Evolutionary conservation across 225 moss, liverwort and hornwort genomes (phyloP), one percentile per base, ranked within the genome.

Genomic region (Polytrichum commune): DNA sequence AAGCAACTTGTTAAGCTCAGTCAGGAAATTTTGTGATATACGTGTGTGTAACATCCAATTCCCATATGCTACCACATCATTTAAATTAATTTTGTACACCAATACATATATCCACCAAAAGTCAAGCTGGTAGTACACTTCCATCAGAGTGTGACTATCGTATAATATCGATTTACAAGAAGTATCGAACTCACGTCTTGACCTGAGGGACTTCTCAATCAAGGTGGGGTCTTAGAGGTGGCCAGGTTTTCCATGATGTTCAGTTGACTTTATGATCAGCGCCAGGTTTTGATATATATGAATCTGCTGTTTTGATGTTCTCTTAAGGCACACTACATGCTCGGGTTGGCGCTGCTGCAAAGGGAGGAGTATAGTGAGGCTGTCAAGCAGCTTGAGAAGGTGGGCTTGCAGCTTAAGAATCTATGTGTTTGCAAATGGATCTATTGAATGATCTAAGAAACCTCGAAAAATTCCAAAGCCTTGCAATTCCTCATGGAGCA

Each of bases 351-450:
- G 53, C 74, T 96, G 69, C 75, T 93, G 56, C 81, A 79, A 72
- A 83, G 79, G 60, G 70, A 88, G 69, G 70, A 89, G 29, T 86
- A 86, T 72, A 70, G 73, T 65, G 89, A 96, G 72, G 90, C 96
- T 57, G 79, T 93, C 26, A 88, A 81, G 79, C 93, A 92, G 73
- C 90, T 96, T 71, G 92, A 93, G 76, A 96, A 90, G 90, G 95
- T 95, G 70, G 5, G 38, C 38, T 24, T 60, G n/a, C 58, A 60
- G 58, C 58, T 24, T 60, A 22, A 60, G 58, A 60, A 20, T 60
- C 58, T 38, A 7, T 30, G 38, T 38, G 38, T 7, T 13, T 13
- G 10, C 38, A 38, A 35, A 13, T 38, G 10, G 10, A 38, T 9
- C 10, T 13, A 13, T 38, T 38, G 13, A 38, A 38, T 10, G 3